Evolutionary conservation across 345 rosid species (phyloP).

Genomic region (Conringia planisiliqua): DNA sequence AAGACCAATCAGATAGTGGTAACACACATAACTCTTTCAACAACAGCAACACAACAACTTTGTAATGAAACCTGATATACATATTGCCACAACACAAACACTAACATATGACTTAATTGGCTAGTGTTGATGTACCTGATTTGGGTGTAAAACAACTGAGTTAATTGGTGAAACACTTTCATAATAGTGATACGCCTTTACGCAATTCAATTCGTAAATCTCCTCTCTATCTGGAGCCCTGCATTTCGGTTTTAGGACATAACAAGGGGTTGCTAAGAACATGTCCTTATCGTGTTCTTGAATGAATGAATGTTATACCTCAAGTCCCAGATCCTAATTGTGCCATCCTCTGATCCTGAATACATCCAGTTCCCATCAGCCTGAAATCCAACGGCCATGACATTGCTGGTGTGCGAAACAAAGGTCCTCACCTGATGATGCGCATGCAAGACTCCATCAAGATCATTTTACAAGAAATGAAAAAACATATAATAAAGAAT

Average conservation of each 20-base stretch:
- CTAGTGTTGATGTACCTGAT: conserved; percentile 58
- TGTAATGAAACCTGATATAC: background rate
- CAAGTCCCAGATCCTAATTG: conserved; percentile 93
- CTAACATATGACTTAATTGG: background rate
- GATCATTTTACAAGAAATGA: conserved; percentile 7
- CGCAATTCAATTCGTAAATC: conserved; percentile 63
- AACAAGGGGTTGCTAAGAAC: background rate
- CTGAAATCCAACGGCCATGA: conserved; percentile 95
- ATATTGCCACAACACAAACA: background rate
- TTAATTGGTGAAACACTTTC: conserved; percentile 67
- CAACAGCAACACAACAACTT: background rate
- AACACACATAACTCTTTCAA: background rate
- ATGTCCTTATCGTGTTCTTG: background rate
- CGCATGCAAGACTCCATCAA: background rate
- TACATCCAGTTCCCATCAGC: conserved; percentile 97
- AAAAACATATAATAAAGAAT: background rate
- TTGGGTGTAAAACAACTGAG: conserved; percentile 89
- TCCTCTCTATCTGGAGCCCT: conserved; percentile 88
- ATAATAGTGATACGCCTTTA: background rate
- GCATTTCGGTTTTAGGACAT: conserved; percentile 24
- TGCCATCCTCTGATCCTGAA: conserved; percentile 97
- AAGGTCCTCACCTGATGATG: conserved; percentile 71
- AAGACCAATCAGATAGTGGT: background rate
- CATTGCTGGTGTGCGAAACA: conserved; percentile 85
- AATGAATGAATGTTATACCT: conserved; percentile 40